Base-by-base conservation (phyloP, 1,139 yeast genomes). In the Nakaseomyces glabratus region DNA sequence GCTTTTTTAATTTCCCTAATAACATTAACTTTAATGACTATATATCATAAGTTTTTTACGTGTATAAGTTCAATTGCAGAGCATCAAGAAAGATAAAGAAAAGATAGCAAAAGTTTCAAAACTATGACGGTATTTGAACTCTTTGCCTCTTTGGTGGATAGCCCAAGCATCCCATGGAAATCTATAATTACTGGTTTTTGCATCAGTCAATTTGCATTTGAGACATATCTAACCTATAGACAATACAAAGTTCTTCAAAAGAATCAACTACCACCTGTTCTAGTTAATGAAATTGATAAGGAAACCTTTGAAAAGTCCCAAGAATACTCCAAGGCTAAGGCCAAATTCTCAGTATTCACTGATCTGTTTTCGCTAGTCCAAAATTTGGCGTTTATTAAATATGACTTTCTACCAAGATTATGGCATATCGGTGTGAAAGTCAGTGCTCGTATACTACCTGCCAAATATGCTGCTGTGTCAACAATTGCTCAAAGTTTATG, bases 221-320 rank as follows among this genome's bases (percentile, higher is more conserved):
- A 84, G 48, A 67, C 79, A 12, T 82, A 80, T 55, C 64, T 88
- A 40, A 71, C 76, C 30, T 72, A 68, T 49, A 76, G 96, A 52
- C 97, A 88, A 58, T 81, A 80, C 55, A 69, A 68, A 47, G 81
- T 78, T 3, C 68, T 85, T 44, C 65, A 68, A 28, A 65, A 70
- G 13, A 71, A 76, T 16, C 45, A 44, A 24, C 64, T 77, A 17
- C 95, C 95, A 13, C 61, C 63, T 4, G 71, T 79, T 7, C 64
- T 88, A 42, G 69, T 72, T 44, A 73, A 70, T 21, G 82, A 76
- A 51, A 72, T 82, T 38, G 73, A 78, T 34, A 68, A 73, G 31
- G 82, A 81, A 40, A 82, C 90, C 3, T 84, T 82, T 48, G 68
- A 68, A 35, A 82, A 85, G 55, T 74, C 95, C 3, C 88, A 82